Percentiles rank a stretch among this genome's conserved stretches.
Evolutionary conservation across 805 yeast species (phyloP).

Genomic region (Candida golubevii): DNA sequence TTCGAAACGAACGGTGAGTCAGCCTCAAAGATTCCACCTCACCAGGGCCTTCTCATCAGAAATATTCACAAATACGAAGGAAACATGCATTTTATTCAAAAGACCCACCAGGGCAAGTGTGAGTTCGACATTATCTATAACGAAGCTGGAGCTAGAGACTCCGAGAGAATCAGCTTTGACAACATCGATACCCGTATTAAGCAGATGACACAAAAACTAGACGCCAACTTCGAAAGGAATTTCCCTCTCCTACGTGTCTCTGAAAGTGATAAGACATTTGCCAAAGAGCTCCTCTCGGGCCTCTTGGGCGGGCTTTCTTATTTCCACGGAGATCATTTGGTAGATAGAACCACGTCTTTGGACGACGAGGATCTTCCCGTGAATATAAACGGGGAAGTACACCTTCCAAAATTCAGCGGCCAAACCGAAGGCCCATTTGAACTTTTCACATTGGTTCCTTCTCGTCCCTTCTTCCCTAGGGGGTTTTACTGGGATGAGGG

Average conservation of each 20-base stretch:
- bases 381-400: slow-evolving; percentile 20
- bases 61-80: slow-evolving; percentile 63
- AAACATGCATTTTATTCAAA: slow-evolving; percentile 75
- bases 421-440: slow-evolving; percentile 71
- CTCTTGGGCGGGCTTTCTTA: slow-evolving; percentile 88
- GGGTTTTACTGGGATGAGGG: slow-evolving; percentile 99
- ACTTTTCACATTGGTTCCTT: slow-evolving; percentile 81
- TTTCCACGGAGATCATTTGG: slow-evolving; percentile 76
- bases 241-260: slow-evolving; percentile 58
- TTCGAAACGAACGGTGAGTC: slow-evolving; percentile 22
- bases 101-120: slow-evolving; percentile 66
- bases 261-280: slow-evolving; percentile 48
- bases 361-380: slow-evolving; percentile 68
- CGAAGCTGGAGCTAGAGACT: slow-evolving; percentile 34
- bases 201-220: slow-evolving; percentile 35
- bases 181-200: slow-evolving; percentile 36
- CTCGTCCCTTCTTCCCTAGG: slow-evolving; percentile 90
- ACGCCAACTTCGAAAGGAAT: slow-evolving; percentile 46
- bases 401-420: slow-evolving; percentile 43
- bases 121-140: slow-evolving; percentile 70
- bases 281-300: slow-evolving; percentile 75
- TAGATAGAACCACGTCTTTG: slow-evolving; percentile 65
- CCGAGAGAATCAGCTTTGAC: slow-evolving; percentile 34
- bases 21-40: slow-evolving; percentile 37
- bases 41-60: slow-evolving; percentile 51